Percentiles rank a stretch among this genome's conserved stretches.
Conservation (phyloP, 208 protist genomes). For the Tritrichomonas foetus region DNA sequence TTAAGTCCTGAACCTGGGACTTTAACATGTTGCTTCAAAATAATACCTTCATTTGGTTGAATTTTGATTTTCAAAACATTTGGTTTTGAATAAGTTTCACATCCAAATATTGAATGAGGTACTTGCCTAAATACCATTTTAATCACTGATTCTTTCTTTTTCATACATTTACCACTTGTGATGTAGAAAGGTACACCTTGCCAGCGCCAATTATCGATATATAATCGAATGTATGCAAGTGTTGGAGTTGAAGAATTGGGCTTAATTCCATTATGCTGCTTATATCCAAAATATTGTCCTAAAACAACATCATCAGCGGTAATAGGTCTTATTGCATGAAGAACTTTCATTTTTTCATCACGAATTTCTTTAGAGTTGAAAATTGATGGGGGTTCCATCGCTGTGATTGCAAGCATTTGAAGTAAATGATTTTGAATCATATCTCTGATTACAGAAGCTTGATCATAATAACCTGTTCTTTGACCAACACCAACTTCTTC, state of each 20-base stretch:
- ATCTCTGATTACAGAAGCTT: slow-evolving; percentile 46
- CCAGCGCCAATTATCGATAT: slow-evolving; percentile 81
- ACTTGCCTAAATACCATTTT: slow-evolving; percentile 64
- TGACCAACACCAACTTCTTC: slow-evolving; percentile 73
- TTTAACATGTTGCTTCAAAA: slow-evolving; percentile 64
- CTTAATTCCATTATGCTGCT: slow-evolving; percentile 70
- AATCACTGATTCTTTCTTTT: slow-evolving; percentile 58
- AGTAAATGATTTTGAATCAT: slow-evolving; percentile 55
- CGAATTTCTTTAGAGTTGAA: slow-evolving; percentile 72
- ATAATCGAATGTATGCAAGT: slow-evolving; percentile 69
- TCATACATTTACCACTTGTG: slow-evolving; percentile 70
- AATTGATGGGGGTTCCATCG: slow-evolving; percentile 76
- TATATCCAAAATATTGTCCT: slow-evolving; percentile 74
- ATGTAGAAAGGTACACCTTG: slow-evolving; percentile 78
- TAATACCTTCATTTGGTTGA: slow-evolving; percentile 68
- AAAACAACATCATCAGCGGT: slow-evolving; percentile 70
- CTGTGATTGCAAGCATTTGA: slow-evolving; percentile 74
- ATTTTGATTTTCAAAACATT: slow-evolving; percentile 70
- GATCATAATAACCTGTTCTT: slow-evolving; percentile 66
- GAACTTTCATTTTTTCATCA: slow-evolving; percentile 74
- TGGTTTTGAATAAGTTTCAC: slow-evolving; percentile 44
- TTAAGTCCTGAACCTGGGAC: slow-evolving; percentile 52
- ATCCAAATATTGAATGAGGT: slow-evolving; percentile 55
- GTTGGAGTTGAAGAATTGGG: slow-evolving; percentile 69
- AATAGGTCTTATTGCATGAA: slow-evolving; percentile 66